A percentile compares a stretch with the other conserved stretches of the same genome.
Conservation (phyloP, 495 filamentous ascomycete species). For the Tuber indicum region DNA sequence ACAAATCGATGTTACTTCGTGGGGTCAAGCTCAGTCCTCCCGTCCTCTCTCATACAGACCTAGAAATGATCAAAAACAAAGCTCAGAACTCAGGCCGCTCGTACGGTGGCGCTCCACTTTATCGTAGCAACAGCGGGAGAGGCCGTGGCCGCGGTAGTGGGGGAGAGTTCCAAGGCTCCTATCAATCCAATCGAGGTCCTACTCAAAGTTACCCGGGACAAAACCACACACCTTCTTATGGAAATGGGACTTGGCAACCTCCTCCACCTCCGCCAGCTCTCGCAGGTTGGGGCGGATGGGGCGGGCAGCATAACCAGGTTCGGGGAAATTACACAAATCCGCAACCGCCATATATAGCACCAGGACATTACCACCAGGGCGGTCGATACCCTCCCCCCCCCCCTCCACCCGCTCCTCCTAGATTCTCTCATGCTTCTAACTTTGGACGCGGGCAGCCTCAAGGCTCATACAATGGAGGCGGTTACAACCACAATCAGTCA, state of each 20-base stretch:
- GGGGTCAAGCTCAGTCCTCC: slow-evolving; percentile 67
- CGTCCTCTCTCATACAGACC: slow-evolving; percentile 65
- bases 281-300: slow-evolving; percentile 14
- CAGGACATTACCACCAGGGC: neutral
- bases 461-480: neutral
- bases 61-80: slow-evolving; percentile 58
- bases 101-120: slow-evolving; percentile 58
- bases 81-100: slow-evolving; percentile 55
- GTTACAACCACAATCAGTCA: neutral
- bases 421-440: neutral
- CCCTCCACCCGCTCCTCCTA: neutral
- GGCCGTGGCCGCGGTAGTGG: slow-evolving; percentile 43
- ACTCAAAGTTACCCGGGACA: neutral
- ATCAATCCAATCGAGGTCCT: slow-evolving; percentile 9
- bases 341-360: neutral
- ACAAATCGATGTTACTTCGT: slow-evolving; percentile 91
- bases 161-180: neutral
- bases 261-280: slow-evolving; percentile 31
- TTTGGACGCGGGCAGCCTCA: neutral
- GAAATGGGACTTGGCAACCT: slow-evolving; percentile 27
- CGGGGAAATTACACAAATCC: neutral
- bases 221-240: slow-evolving; percentile 22
- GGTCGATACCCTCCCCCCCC: neutral
- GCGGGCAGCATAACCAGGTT: neutral
- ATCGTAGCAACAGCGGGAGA: slow-evolving; percentile 45